These are phyloP conservation scores for Pyrenopolyporus hunteri DNA, from an alignment of 495 filamentous ascomycete species.

Conservation along the genomic window DNA sequence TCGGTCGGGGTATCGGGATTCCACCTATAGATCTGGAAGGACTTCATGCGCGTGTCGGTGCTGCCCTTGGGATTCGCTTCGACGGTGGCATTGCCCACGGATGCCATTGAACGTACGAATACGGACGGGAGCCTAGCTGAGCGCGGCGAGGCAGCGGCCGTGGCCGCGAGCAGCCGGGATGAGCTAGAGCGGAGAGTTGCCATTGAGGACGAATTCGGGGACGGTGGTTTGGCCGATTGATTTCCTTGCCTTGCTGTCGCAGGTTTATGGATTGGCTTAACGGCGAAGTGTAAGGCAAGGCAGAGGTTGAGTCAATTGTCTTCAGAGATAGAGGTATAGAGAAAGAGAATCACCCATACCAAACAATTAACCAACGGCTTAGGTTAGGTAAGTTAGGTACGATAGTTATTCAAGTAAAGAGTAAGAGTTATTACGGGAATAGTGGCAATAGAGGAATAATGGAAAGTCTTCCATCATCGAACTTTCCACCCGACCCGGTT, in stretches of 20 bases:
- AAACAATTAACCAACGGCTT: too few relatives aligned
- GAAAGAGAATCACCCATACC: slow-evolving; percentile 14
- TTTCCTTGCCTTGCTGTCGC: slow-evolving; percentile 7
- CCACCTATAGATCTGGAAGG: slow-evolving; percentile 99
- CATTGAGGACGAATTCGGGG: slow-evolving; percentile 59
- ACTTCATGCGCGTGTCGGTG: slow-evolving; percentile 74
- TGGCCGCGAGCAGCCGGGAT: slow-evolving; percentile 68
- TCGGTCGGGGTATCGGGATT: slow-evolving; percentile 86
- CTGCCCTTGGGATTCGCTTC: slow-evolving; percentile 61
- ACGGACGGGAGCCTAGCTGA: slow-evolving; percentile 38
- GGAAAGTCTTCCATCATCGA: slow-evolving; percentile 33
- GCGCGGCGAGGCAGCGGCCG: slow-evolving; percentile 53
- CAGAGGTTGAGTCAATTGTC: too few relatives aligned
- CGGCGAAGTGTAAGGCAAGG: too few relatives aligned
- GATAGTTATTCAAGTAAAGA: slow-evolving; percentile 6
- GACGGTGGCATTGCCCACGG: slow-evolving; percentile 55
- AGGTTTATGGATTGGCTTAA: not conserved
- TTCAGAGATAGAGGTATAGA: too few relatives aligned
- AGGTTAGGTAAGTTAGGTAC: too few relatives aligned
- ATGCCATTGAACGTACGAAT: slow-evolving; percentile 55
- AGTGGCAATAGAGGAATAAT: slow-evolving; percentile 34
- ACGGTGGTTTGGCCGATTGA: slow-evolving; percentile 1
- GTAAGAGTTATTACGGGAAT: slow-evolving; percentile 19
- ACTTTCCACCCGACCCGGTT: slow-evolving; percentile 41
- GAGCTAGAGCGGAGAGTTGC: slow-evolving; percentile 75